Conservation (phyloP, 208 protist species). For the Angomonas ambiguus region DNA sequence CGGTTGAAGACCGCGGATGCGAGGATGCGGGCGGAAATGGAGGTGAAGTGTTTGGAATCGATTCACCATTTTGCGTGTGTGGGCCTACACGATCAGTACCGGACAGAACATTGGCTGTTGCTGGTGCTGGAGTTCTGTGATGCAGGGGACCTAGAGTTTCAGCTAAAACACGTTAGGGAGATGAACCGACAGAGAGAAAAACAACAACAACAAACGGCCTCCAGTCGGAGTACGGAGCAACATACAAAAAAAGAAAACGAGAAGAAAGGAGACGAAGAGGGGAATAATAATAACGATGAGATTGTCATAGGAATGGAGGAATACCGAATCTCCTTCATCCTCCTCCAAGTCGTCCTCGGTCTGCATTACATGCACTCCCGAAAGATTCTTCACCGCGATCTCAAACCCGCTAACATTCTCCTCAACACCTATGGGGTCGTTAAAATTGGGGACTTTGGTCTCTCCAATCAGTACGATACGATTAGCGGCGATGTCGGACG, state of each 20-base stretch:
- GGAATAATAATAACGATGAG: too few species aligned
- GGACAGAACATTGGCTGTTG: slow-evolving; percentile 22
- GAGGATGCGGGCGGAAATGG: slow-evolving; percentile 22
- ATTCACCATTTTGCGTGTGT: slow-evolving; percentile 45
- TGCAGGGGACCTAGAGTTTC: slow-evolving; percentile 34
- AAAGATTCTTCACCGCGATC: slow-evolving; percentile 62
- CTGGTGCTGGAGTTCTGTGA: slow-evolving; percentile 58
- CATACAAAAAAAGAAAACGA: too few species aligned
- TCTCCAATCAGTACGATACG: slow-evolving; percentile 37
- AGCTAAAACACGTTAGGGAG: slow-evolving; percentile 13
- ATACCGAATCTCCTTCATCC: slow-evolving; percentile 26
- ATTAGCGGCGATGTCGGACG: slow-evolving; percentile 32
- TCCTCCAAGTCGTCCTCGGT: slow-evolving; percentile 46
- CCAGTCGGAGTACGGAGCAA: not conserved
- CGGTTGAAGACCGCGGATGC: not conserved
- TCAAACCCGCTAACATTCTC: slow-evolving; percentile 65
- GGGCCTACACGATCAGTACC: slow-evolving; percentile 22
- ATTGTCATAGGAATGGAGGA: slow-evolving; percentile 18
- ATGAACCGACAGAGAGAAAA: not conserved
- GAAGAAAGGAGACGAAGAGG: too few species aligned
- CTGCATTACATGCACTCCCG: slow-evolving; percentile 59
- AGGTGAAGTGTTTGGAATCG: slow-evolving; percentile 28
- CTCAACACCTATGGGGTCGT: slow-evolving; percentile 40
- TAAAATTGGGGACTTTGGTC: slow-evolving; percentile 72
- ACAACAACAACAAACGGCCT: not conserved